Evolutionary conservation across 305 asterid species (phyloP).

Genomic region (Solanum hybrid): DNA sequence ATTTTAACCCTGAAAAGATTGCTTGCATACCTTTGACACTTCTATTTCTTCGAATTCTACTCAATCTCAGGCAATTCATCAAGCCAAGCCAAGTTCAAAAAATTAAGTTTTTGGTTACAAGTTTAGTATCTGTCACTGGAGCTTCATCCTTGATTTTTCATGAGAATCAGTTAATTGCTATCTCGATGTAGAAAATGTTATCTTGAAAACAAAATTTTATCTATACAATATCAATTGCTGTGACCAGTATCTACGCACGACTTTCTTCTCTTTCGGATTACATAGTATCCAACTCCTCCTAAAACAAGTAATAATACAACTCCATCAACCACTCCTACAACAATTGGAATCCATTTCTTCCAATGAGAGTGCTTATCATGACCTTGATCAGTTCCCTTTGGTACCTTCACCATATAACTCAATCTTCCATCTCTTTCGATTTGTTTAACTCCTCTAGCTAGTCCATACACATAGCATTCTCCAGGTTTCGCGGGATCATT

Average conservation of each 20-base stretch:
- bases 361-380: constrained; percentile 33
- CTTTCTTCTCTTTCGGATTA: constrained; percentile 38
- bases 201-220: not conserved
- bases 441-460: constrained; percentile 59
- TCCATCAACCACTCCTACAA: constrained; percentile 66
- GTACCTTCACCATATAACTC: constrained; percentile 55
- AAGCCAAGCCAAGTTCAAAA: not conserved
- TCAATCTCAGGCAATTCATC: not conserved
- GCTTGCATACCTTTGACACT: not conserved
- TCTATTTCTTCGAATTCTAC: not conserved
- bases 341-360: constrained; percentile 53
- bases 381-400: constrained; percentile 25
- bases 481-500: not conserved
- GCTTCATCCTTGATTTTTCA: not conserved
- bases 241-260: not conserved
- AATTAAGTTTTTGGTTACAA: not conserved
- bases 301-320: constrained; percentile 45
- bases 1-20: not conserved
- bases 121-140: not conserved
- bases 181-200: not conserved
- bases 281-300: constrained; percentile 51
- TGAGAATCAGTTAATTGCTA: not conserved
- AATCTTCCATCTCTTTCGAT: constrained; percentile 24
- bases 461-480: constrained; percentile 37
- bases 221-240: not conserved